Conservation (phyloP, 2,329 filamentous ascomycete species). For the Clarireedia hainanense region DNA sequence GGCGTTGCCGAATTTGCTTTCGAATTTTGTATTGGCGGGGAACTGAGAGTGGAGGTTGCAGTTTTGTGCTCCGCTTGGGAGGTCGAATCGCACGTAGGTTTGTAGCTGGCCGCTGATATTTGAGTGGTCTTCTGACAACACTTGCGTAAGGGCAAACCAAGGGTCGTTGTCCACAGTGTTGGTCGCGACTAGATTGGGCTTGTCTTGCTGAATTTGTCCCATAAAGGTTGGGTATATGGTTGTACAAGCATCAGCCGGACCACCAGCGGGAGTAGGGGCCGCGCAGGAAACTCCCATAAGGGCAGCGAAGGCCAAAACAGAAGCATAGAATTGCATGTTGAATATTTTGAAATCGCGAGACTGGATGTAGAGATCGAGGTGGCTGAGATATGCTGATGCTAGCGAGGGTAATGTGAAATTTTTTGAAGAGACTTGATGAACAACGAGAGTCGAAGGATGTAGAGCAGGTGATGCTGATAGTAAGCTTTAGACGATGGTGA, state of each 20-base stretch:
- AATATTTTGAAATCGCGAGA: not conserved
- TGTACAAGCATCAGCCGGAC: not conserved
- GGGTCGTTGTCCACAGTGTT: not conserved
- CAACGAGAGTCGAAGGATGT: not conserved
- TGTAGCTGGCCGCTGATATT: no score
- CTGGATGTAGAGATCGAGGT: not conserved
- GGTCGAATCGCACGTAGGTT: no score
- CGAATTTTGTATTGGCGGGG: no score
- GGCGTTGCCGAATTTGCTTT: no score
- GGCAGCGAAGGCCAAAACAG: not conserved
- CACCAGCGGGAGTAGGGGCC: not conserved
- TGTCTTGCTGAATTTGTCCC: not conserved
- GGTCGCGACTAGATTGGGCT: not conserved
- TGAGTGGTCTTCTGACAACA: no score
- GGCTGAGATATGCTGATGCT: not conserved
- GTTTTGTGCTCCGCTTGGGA: no score
- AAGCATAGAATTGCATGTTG: not conserved
- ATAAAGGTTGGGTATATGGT: not conserved
- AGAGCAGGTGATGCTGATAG: not conserved
- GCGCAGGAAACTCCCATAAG: not conserved
- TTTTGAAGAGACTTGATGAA: not conserved
- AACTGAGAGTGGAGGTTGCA: no score
- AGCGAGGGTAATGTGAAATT: not conserved
- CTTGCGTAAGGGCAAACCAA: no score
- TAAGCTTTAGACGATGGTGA: not conserved